phyloP scores from a whole-genome alignment of 2,329 filamentous ascomycete genomes.

The Diplocarpon rosae region DNA sequence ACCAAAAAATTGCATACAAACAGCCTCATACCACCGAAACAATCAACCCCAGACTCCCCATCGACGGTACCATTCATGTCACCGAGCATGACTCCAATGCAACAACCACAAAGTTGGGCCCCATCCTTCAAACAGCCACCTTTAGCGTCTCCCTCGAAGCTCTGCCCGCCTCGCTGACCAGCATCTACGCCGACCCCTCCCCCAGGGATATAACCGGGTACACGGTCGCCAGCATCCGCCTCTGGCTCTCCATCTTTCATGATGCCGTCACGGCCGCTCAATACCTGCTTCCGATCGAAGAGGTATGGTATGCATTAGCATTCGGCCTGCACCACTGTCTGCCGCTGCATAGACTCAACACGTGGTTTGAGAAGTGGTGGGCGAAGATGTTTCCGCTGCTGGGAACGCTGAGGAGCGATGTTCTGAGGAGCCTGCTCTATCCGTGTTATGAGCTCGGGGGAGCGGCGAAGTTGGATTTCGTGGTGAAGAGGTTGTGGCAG shows the following conservation, averaged over 20 bases:
- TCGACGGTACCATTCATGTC: not conserved
- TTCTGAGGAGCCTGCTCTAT: not conserved
- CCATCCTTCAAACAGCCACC: not conserved
- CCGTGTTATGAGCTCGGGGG: not conserved
- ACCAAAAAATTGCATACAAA: not conserved
- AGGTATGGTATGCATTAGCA: not conserved
- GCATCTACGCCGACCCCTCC: not conserved
- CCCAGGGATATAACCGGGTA: not conserved
- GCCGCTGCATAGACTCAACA: not conserved
- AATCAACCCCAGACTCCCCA: not conserved
- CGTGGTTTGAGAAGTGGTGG: not conserved
- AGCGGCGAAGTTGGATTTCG: not conserved
- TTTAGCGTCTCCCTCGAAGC: not conserved
- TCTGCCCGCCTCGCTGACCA: not conserved
- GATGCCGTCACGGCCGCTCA: not conserved
- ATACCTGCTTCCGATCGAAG: not conserved
- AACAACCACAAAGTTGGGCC: not conserved
- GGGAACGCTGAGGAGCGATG: not conserved
- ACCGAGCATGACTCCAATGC: not conserved
- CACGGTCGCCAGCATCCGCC: not conserved
- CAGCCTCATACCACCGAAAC: not conserved
- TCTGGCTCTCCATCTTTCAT: not conserved
- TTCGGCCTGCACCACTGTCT: not conserved
- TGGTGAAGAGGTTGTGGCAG: not conserved
- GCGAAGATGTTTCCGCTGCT: not conserved